Base-by-base conservation (phyloP, 306 rosid genomes). In the Senna siamea region DNA sequence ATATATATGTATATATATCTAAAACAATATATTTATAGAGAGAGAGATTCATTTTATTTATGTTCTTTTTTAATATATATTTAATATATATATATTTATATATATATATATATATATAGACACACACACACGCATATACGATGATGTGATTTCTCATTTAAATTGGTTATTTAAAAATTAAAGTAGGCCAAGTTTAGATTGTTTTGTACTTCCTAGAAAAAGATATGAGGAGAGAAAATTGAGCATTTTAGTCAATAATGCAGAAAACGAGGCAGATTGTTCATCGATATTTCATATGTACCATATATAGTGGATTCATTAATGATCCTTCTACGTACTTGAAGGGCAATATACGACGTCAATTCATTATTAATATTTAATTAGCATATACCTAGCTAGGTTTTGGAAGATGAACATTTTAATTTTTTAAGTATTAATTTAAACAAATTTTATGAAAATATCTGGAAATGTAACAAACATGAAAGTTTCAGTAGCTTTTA, bases 251-350 rank as follows among this genome's bases (percentile, higher is more conserved):
- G 32, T 63, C 69, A 40, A 38, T 5, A 63, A 4, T 22, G 51
- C 40, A 37, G 69, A 63, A 40, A 63, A 63, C 69, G 51, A 63
- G 69, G 19, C 34, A 11, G 15, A 63, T 46, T 10, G 11, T 37
- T 63, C 32, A 63, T 37, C 7, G 30, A 61, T 46, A 1, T 14
- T 0, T 14, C 9, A 46, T 46, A 46, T 11, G 17, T 13, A 12
- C 9, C 4, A 12, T 37, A 37, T 37, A 7, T 37, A 46, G 18
- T 9, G 17, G 50, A 63, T 40, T 63, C 69, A 63, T 38, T 9
- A 63, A 38, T 62, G 34, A 62, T 37, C 50, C 51, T 40, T 40
- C 51, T 63, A 10, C 69, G 51, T 63, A 9, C 69, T 32, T 20
- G 51, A 5, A 17, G 10, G 47, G 9, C 51, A 37, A 38, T 38